These are phyloP conservation scores for Aspergillus egyptiacus DNA, from an alignment of 495 filamentous ascomycete genomes.

Conservation along the genomic window DNA sequence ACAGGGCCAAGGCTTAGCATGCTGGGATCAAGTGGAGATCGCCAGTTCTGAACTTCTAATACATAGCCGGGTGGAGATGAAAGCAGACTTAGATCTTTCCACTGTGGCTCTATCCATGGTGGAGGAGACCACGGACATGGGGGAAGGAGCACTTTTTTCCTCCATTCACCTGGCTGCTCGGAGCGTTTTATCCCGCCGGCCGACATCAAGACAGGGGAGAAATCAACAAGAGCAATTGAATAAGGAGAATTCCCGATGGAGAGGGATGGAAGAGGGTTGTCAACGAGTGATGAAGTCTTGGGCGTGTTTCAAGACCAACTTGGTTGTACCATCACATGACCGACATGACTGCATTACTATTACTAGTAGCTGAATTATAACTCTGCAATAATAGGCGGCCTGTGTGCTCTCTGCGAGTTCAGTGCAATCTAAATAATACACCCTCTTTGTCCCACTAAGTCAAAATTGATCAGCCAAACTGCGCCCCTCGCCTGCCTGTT, in stretches of 20 bases:
- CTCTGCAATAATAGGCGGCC: no score
- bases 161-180: conserved; percentile 15
- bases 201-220: background rate
- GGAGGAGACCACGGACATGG: background rate
- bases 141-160: conserved; percentile 11
- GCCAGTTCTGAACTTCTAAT: background rate
- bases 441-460: no score
- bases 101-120: background rate
- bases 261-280: background rate
- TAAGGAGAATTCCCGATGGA: conserved; percentile 7
- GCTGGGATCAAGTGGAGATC: background rate
- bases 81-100: background rate
- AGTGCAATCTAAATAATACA: no score
- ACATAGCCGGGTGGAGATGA: background rate
- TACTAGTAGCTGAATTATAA: no score
- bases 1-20: background rate
- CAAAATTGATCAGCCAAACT: no score
- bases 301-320: background rate
- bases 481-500: no score
- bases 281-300: background rate
- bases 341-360: no score
- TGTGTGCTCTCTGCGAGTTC: no score
- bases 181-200: conserved; percentile 11
- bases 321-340: background rate
- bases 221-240: no score